phyloP scores from a whole-genome alignment of 2,329 filamentous ascomycete genomes.

The Pyricularia pennisetigena region DNA sequence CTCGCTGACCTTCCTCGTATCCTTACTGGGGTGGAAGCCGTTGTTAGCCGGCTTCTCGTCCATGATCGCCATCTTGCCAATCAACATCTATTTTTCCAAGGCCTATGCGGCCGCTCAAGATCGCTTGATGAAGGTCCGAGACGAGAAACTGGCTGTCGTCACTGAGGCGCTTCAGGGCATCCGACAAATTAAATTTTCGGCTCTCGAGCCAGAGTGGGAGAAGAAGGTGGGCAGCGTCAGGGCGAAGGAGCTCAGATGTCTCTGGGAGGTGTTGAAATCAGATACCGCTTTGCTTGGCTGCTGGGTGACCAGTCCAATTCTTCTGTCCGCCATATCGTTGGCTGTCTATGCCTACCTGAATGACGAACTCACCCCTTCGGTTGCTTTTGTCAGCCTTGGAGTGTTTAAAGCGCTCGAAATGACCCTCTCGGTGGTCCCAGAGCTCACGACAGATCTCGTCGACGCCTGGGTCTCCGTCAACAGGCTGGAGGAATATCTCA shows the following conservation, averaged over 20 bases:
- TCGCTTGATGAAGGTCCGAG: conserved; percentile 63
- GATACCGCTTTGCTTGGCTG: conserved; percentile 55
- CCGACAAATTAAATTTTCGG: conserved; percentile 77
- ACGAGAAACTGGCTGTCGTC: conserved; percentile 65
- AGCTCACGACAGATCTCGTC: conserved; percentile 59
- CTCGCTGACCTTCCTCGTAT: conserved; percentile 56
- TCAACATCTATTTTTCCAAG: conserved; percentile 59
- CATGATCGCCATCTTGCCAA: conserved; percentile 53
- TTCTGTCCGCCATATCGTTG: conserved; percentile 62
- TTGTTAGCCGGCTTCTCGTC: conserved; percentile 55
- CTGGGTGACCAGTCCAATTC: conserved; percentile 65
- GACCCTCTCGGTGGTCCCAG: conserved; percentile 60
- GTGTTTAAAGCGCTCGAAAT: conserved; percentile 67
- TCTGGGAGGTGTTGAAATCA: conserved; percentile 56
- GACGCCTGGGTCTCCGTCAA: conserved; percentile 66
- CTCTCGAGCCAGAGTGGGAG: conserved; percentile 67
- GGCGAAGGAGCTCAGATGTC: conserved; percentile 53
- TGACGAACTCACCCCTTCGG: conserved; percentile 55
- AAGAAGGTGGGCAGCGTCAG: conserved; percentile 55
- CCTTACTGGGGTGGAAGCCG: conserved; percentile 62
- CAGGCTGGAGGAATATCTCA: conserved; percentile 63
- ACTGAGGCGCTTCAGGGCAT: conserved; percentile 72
- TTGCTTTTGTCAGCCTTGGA: conserved; percentile 71
- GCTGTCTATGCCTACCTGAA: conserved; percentile 57
- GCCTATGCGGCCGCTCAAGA: conserved; percentile 56